Evolutionary conservation across 495 filamentous ascomycete species (phyloP), one percentile per base, ranked within the genome.

Genomic region (Sordaria brevicollis): DNA sequence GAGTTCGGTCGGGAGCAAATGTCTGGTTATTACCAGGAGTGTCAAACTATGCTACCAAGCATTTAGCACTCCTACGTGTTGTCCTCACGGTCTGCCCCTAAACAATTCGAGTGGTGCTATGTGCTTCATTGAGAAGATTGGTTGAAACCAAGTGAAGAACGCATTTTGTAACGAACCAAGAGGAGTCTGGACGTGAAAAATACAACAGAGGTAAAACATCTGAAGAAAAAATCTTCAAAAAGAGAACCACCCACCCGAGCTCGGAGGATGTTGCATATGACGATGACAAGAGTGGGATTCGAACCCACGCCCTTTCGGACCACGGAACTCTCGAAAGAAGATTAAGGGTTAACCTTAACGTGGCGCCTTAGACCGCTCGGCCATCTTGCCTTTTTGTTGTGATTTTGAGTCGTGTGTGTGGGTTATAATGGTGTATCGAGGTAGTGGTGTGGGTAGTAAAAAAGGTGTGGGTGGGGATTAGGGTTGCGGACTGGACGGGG

Each of bases 241-340:
- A n/a, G n/a, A n/a, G n/a, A n/a, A n/a, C n/a, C n/a, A n/a, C n/a
- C n/a, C n/a, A n/a, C n/a, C n/a, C n/a, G n/a, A n/a, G n/a, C n/a
- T n/a, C n/a, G n/a, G n/a, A n/a, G n/a, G n/a, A n/a, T n/a, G n/a
- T n/a, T n/a, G n/a, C n/a, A n/a, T n/a, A n/a, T n/a, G n/a, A n/a
- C n/a, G n/a, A 15, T 74, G 71, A 74, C 73, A 74, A 77, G 76
- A 77, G 76, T 77, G 76, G 76, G 76, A 77, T 77, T 77, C 76
- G 76, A 77, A 76, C 76, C 76, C 76, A 77, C 76, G 76, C 76
- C 75, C 75, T 77, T 77, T 77, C 75, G 75, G 75, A 77, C 74
- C 68, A 72, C 70, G 70, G 70, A 72, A 72, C 21, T 29, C n/a
- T n/a, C n/a, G n/a, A n/a, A 25, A 57, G 49, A 29, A 13, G 49